Percentiles rank a stretch among this genome's conserved stretches.
Evolutionary conservation across 1,139 yeast species (phyloP).

Genomic region (Magnusiomyces sp.): DNA sequence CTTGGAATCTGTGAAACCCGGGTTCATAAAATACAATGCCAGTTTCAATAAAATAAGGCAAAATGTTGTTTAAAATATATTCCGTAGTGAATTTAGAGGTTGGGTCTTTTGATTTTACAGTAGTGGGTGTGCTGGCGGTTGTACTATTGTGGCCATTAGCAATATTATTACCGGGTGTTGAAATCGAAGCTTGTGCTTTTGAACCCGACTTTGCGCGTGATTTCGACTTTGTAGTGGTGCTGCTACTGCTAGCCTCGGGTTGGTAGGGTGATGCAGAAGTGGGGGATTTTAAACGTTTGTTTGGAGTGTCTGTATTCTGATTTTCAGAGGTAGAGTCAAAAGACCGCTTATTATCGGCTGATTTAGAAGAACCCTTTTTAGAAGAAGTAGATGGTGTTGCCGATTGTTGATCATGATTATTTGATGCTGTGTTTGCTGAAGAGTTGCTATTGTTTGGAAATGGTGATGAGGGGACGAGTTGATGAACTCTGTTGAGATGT

Average conservation of each 20-base stretch:
- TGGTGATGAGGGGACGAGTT: slow-evolving; percentile 8
- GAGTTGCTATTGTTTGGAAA: not conserved
- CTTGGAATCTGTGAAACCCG: slow-evolving; percentile 1
- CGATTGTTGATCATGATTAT: not conserved
- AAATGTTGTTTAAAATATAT: slow-evolving; percentile 1
- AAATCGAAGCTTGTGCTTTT: not conserved
- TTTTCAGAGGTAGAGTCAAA: no score
- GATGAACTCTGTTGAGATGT: slow-evolving; percentile 14
- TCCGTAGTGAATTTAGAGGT: not conserved
- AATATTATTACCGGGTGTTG: not conserved
- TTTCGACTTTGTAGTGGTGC: not conserved
- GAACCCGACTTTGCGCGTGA: not conserved
- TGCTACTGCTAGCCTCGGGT: not conserved
- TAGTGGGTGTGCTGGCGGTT: not conserved
- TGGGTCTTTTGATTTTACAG: not conserved
- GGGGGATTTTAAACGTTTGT: not conserved
- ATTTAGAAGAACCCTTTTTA: not conserved
- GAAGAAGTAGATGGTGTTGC: not conserved
- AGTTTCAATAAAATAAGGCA: slow-evolving; percentile 4
- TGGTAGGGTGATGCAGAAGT: not conserved
- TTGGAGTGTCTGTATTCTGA: no score
- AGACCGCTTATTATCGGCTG: no score
- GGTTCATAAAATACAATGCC: slow-evolving; percentile 6
- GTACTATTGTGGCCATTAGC: not conserved
- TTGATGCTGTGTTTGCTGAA: not conserved